Conservation (phyloP, 2,329 filamentous ascomycete genomes). For the Pestalotiopsis fici region DNA sequence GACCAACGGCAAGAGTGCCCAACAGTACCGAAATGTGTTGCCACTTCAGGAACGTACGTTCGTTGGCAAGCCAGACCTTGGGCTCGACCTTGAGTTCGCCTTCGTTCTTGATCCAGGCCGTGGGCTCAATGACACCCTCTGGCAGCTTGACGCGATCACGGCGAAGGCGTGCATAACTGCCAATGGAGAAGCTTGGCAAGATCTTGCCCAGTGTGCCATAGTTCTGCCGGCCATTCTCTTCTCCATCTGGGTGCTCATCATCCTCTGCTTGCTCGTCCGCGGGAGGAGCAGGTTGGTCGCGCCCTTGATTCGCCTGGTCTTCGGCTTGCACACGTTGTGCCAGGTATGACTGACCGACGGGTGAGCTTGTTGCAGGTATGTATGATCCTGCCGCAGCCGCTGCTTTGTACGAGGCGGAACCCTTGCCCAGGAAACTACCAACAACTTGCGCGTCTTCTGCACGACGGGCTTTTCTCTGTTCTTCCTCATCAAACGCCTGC, state of each 20-base stretch:
- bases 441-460: conserved; percentile 88
- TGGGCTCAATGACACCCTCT: conserved; percentile 84
- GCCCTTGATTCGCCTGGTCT: conserved; percentile 16
- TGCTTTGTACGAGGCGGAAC: conserved; percentile 30
- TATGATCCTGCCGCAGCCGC: conserved; percentile 42
- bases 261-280: conserved; percentile 19
- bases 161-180: conserved; percentile 68
- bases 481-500: conserved; percentile 86
- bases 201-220: conserved; percentile 61
- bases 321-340: conserved; percentile 56
- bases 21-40: conserved; percentile 91
- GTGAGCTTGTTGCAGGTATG: conserved; percentile 65
- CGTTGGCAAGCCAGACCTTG: conserved; percentile 98
- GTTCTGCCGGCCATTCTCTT: conserved; percentile 31
- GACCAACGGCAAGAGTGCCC: conserved; percentile 76
- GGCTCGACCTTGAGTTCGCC: conserved; percentile 92
- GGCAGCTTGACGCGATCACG: conserved; percentile 63
- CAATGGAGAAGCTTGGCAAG: conserved; percentile 80
- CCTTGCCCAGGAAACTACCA: conserved; percentile 76
- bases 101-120: conserved; percentile 89
- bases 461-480: conserved; percentile 76
- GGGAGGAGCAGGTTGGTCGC: not conserved
- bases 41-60: conserved; percentile 98
- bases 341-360: conserved; percentile 66
- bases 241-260: conserved; percentile 25